A percentile compares a stretch with the other conserved stretches of the same genome.
phyloP scores from a whole-genome alignment of 768 basidiomycete species.

The Rhodotorula taiwanensis region DNA sequence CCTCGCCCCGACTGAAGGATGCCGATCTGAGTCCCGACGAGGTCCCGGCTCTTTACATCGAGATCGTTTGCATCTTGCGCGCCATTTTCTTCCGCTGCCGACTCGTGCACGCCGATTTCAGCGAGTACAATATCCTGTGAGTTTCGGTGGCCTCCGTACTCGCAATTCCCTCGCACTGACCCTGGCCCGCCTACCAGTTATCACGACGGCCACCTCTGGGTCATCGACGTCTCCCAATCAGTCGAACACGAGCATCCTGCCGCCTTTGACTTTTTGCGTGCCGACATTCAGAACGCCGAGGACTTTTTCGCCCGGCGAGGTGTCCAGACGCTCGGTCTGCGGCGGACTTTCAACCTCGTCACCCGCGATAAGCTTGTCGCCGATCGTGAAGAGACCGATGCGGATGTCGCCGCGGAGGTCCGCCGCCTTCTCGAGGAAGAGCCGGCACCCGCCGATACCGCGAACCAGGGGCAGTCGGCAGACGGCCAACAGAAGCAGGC shows the following conservation, averaged over 20 bases:
- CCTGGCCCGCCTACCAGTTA: constrained; percentile 37
- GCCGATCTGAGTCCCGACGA: constrained; percentile 56
- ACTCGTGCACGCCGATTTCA: constrained; percentile 94
- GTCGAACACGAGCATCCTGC: constrained; percentile 97
- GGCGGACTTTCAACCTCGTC: constrained; percentile 81
- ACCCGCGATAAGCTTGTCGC: constrained; percentile 49
- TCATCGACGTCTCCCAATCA: constrained; percentile 97
- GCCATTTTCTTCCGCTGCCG: constrained; percentile 82
- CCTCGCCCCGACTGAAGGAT: constrained; percentile 89
- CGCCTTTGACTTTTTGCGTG: constrained; percentile 91
- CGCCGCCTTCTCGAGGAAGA: constrained; percentile 39
- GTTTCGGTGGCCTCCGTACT: constrained; percentile 19
- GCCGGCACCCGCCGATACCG: constrained; percentile 37
- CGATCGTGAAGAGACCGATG: constrained; percentile 26
- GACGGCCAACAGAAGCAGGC: constrained; percentile 36
- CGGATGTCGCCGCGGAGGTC: constrained; percentile 20
- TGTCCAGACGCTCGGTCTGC: constrained; percentile 66
- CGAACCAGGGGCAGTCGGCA: not conserved
- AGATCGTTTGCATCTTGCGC: constrained; percentile 71
- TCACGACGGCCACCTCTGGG: constrained; percentile 61
- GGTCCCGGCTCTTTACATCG: constrained; percentile 61
- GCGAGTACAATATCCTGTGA: constrained; percentile 94
- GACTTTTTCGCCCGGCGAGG: constrained; percentile 79
- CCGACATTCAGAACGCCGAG: constrained; percentile 84
- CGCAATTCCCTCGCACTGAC: not conserved